Evolutionary conservation across 176 grass and related monocot genomes (phyloP), one percentile per base, ranked within the genome.

Genomic region (Cenchrus purpureus): DNA sequence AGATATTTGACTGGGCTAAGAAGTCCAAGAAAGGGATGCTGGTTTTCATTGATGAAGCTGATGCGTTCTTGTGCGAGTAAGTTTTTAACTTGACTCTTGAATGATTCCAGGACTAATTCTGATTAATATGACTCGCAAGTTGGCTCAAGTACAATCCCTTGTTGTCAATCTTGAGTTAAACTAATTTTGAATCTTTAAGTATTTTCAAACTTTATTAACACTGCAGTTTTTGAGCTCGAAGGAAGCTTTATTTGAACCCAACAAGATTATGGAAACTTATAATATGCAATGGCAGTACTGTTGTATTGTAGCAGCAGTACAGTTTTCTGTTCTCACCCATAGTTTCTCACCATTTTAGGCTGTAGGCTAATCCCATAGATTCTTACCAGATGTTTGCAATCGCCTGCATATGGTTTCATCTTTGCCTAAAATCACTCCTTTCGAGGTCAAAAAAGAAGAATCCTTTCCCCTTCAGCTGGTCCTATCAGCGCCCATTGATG

Each of bases 21-120:
- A 96, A 96, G 77, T 96, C 97, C 49, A 89, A 76, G 86, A 89
- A 91, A 71, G 94, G 94, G 37, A 85, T 99, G 71, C 77, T 99
- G 52, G 93, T 99, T 81, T 99, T 96, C 72, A 99, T 99, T 34
- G 97, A 99, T 42, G 97, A 99, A 85, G 93, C 91, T 13, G 93
- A 99, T 91, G 97, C 97, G 17, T 99, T 99, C 91, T 87, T 96
- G 54, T 99, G 97, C 84, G 90, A 99, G 97, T 96, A 94, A 85
- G 93, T 89, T 76, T 48, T n/a, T n/a, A 65, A 79, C 56, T 59
- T 84, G 14, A 64, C 51, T 59, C 53, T 73, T 79, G 51, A 48
- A 55, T 46, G 12, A 85, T 64, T 7, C 86, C 12, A 55, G n/a
- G 60, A 19, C 15, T 68, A 42, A 67, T 59, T 86, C 12, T 48